These are phyloP conservation scores for Boletus eberwhitei DNA, from an alignment of 768 basidiomycete genomes.

Conservation along the genomic window DNA sequence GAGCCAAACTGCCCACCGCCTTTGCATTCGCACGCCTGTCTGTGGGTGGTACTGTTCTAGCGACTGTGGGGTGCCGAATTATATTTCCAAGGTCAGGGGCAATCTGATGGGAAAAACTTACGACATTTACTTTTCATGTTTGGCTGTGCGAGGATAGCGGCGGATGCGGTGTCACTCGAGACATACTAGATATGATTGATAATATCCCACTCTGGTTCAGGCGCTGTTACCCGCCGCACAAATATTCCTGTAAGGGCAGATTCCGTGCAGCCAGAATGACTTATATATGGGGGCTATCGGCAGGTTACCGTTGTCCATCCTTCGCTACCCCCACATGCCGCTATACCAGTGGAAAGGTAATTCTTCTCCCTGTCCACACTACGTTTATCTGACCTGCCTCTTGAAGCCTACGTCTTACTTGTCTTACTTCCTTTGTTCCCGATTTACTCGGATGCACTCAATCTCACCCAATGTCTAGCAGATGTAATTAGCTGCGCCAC, in stretches of 20 bases:
- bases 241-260: neutral
- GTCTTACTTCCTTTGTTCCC: neutral
- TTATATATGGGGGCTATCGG: neutral
- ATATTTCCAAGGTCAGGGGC: neutral
- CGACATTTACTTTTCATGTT: neutral
- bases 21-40: neutral
- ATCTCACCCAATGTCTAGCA: slow-evolving; percentile 14
- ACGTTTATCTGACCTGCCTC: neutral
- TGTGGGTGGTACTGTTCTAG: neutral
- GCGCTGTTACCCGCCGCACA: neutral
- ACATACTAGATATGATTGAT: neutral
- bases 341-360: slow-evolving; percentile 4
- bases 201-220: neutral
- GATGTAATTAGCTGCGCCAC: slow-evolving; percentile 2
- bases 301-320: no score
- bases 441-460: neutral
- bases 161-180: neutral
- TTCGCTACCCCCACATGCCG: neutral
- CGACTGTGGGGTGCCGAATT: neutral
- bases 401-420: neutral
- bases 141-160: neutral
- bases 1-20: no score
- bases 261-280: neutral
- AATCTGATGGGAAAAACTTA: neutral
- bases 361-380: neutral